Evolutionary conservation across 108 stramenopile genomes (phyloP).

Genomic region (Nannochloropsis gaditana): DNA sequence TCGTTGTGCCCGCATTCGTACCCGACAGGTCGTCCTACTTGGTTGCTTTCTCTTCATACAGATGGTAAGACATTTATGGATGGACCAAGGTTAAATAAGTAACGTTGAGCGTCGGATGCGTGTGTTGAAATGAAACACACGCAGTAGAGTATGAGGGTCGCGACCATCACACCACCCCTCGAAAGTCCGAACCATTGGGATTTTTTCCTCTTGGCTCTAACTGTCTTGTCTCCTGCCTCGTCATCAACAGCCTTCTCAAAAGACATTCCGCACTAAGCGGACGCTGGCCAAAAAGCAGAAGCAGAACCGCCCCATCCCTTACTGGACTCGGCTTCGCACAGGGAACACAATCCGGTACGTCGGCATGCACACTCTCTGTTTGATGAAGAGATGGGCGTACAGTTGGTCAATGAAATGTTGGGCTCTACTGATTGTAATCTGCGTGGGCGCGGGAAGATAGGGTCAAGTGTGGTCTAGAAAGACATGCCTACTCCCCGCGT

Average conservation of each 20-base stretch:
- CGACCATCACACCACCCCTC: too few relatives aligned
- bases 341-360: slow-evolving; percentile 82
- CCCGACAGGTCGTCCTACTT: too few relatives aligned
- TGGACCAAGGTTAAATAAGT: too few relatives aligned
- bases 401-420: not conserved
- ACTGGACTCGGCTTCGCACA: slow-evolving; percentile 97
- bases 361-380: not conserved
- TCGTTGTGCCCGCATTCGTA: too few relatives aligned
- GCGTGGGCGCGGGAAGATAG: not conserved
- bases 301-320: slow-evolving; percentile 98
- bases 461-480: slow-evolving; percentile 18
- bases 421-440: not conserved
- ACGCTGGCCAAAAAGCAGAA: slow-evolving; percentile 97
- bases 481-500: not conserved
- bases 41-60: too few relatives aligned
- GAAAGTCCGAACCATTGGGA: too few relatives aligned
- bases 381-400: not conserved
- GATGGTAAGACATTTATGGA: too few relatives aligned
- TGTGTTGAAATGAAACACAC: too few relatives aligned
- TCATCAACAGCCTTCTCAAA: slow-evolving; percentile 80
- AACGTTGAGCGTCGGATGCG: too few relatives aligned
- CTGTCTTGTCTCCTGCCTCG: not conserved
- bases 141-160: too few relatives aligned
- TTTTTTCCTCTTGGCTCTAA: not conserved
- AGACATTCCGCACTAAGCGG: slow-evolving; percentile 98